Percentiles rank a stretch among this genome's conserved stretches.
phyloP scores from a whole-genome alignment of 192 early-diverging fungal species.

The Gonapodya prolifera region DNA sequence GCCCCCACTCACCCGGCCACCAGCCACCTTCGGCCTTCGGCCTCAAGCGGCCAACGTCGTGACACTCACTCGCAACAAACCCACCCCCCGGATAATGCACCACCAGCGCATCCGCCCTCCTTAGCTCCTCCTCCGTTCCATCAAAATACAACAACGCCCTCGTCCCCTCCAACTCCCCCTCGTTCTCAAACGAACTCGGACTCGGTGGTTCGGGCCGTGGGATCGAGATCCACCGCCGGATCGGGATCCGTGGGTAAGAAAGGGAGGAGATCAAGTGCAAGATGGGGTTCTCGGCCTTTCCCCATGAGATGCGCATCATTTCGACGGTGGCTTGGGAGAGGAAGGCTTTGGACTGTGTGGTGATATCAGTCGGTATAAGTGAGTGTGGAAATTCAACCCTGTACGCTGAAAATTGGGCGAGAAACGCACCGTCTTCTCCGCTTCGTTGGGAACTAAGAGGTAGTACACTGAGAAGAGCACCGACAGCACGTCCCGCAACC shows the following conservation, averaged over 20 bases:
- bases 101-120: neutral
- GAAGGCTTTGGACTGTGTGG: too few species aligned
- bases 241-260: neutral
- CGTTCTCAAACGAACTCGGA: neutral
- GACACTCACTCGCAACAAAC: too few species aligned
- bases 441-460: neutral
- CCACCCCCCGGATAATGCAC: neutral
- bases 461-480: neutral
- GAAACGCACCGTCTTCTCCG: neutral
- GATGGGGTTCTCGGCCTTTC: neutral
- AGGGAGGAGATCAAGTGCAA: neutral
- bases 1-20: too few species aligned
- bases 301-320: neutral
- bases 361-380: too few species aligned
- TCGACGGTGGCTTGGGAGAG: neutral
- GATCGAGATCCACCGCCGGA: neutral
- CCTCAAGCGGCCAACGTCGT: too few species aligned
- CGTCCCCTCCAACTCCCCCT: too few species aligned
- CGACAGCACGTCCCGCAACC: neutral
- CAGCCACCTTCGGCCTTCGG: too few species aligned
- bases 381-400: too few species aligned
- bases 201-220: neutral
- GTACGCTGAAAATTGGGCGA: too few species aligned
- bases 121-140: neutral
- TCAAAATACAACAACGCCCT: neutral